A percentile compares a stretch with the other conserved stretches of the same genome.
Evolutionary conservation across 2,329 filamentous ascomycete species (phyloP).

Genomic region (Epichloe gansuensis): DNA sequence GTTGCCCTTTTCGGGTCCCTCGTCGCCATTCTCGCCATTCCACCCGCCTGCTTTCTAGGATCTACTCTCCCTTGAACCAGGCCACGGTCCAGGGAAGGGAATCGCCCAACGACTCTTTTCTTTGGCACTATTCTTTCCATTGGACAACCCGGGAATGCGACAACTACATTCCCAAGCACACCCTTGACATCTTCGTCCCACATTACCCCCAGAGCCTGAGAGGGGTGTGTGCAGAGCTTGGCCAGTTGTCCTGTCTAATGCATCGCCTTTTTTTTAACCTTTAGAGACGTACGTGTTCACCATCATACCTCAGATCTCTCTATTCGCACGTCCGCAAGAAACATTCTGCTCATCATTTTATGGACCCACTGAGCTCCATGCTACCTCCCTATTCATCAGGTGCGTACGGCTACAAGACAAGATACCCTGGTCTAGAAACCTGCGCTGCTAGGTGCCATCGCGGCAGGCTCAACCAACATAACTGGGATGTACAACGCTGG

Average conservation of each 20-base stretch:
- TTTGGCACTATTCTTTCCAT: neutral
- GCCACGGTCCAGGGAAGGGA: neutral
- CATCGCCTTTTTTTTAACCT: conserved; percentile 1
- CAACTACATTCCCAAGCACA: conserved; percentile 4
- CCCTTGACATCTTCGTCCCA: conserved; percentile 1
- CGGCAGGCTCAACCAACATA: conserved; percentile 1
- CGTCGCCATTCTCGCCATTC: conserved; percentile 3
- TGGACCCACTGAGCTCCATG: conserved; percentile 5
- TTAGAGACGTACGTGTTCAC: conserved; percentile 1
- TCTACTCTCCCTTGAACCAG: neutral
- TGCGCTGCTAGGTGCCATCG: neutral
- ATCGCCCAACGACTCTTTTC: neutral
- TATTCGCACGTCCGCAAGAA: conserved; percentile 6
- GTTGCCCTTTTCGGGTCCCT: conserved; percentile 1
- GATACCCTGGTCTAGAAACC: conserved; percentile 5
- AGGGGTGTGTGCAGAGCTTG: neutral
- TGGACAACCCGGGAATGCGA: conserved; percentile 4
- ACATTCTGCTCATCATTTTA: conserved; percentile 1
- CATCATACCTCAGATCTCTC: neutral
- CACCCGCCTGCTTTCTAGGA: neutral
- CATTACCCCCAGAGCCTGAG: neutral
- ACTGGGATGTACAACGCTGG: conserved; percentile 4
- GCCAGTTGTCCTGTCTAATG: neutral
- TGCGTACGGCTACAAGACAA: neutral
- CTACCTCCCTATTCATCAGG: conserved; percentile 3